Conservation (phyloP, 1,139 yeast species). For the Tardiomyces depauwii region DNA sequence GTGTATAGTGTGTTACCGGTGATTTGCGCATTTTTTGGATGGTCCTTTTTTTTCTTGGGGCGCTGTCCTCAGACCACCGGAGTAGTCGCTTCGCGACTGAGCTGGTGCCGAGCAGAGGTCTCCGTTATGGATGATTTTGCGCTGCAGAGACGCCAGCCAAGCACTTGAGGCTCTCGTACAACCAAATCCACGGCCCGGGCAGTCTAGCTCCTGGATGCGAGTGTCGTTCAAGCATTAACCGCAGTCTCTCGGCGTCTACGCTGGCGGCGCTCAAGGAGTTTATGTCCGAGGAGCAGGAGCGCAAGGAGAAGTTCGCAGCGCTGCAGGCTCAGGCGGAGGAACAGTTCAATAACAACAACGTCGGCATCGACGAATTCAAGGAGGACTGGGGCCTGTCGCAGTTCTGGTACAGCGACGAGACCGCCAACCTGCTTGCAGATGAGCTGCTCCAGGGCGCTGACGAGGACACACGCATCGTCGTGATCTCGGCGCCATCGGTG, state of each 20-base stretch:
- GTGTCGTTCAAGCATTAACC: background rate
- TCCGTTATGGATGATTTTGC: no score
- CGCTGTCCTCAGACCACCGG: no score
- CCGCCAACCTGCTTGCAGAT: slow-evolving; percentile 56
- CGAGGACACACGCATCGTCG: slow-evolving; percentile 53
- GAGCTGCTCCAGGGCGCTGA: slow-evolving; percentile 67
- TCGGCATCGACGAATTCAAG: slow-evolving; percentile 55
- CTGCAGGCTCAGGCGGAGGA: slow-evolving; percentile 51
- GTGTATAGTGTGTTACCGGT: background rate
- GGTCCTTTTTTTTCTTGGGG: no score
- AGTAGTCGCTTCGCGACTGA: no score
- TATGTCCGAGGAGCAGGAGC: slow-evolving; percentile 50
- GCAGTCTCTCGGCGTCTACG: slow-evolving; percentile 52
- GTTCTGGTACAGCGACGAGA: slow-evolving; percentile 69
- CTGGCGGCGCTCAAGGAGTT: slow-evolving; percentile 71
- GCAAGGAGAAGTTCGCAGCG: slow-evolving; percentile 47
- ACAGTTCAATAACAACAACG: slow-evolving; percentile 27
- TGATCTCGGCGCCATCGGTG: slow-evolving; percentile 86
- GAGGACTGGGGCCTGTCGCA: slow-evolving; percentile 95
- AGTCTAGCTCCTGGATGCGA: no score
- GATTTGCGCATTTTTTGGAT: no score
- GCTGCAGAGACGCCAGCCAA: no score
- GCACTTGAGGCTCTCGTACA: no score
- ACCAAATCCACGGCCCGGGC: no score
- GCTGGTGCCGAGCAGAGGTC: no score